Conservation (phyloP, 2,329 filamentous ascomycete species). For the Byssochlamys sp. region DNA sequence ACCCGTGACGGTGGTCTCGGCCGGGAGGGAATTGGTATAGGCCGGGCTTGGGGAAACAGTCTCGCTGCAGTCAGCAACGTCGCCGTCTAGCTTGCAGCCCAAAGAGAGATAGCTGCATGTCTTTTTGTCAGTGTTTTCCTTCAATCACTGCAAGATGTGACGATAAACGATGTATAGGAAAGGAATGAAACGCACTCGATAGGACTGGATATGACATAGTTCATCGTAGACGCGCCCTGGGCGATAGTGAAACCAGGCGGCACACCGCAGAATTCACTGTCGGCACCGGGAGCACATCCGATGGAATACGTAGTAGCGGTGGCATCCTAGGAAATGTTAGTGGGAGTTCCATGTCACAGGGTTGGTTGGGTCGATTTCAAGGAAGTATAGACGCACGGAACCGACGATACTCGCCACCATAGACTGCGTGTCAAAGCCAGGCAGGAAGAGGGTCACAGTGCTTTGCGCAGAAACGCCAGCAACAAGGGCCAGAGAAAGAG, state of each 20-base stretch:
- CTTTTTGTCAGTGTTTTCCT: neutral
- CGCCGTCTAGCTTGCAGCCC: neutral
- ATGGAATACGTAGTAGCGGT: slow-evolving; percentile 1
- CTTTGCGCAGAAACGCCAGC: slow-evolving; percentile 6
- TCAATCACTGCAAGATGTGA: neutral
- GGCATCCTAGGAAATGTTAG: neutral
- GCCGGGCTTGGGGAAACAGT: neutral
- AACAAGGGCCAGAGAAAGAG: slow-evolving; percentile 2
- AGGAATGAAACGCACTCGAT: neutral
- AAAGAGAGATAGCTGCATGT: neutral
- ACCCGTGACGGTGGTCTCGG: neutral
- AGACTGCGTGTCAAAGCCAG: slow-evolving; percentile 5
- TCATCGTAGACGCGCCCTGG: neutral
- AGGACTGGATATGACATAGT: neutral
- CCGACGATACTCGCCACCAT: slow-evolving; percentile 5
- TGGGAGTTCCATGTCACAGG: neutral
- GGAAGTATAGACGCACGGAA: slow-evolving; percentile 1
- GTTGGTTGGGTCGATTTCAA: no score
- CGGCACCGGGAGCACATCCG: slow-evolving; percentile 2
- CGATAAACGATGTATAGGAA: neutral
- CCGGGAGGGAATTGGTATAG: neutral
- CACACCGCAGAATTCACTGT: neutral
- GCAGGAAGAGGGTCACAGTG: slow-evolving; percentile 6
- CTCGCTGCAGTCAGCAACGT: neutral
- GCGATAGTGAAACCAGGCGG: neutral